A percentile compares a stretch with the other conserved stretches of the same genome.
Conservation (phyloP, 2,329 filamentous ascomycete species). For the Chaetomium sp. region DNA sequence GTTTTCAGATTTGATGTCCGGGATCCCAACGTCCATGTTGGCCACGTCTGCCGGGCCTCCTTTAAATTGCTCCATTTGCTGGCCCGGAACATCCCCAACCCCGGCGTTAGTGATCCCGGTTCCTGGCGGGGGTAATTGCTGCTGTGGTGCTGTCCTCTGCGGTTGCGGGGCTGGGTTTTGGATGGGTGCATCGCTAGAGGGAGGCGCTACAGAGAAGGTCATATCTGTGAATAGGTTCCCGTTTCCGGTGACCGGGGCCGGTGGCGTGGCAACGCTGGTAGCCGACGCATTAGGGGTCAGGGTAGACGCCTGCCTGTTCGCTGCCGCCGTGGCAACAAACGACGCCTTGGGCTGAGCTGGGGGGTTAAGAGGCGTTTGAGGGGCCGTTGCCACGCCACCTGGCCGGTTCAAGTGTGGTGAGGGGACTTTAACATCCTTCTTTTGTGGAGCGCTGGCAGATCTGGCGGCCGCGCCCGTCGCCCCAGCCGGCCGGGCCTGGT, state of each 20-base stretch:
- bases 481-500: slow-evolving; percentile 27
- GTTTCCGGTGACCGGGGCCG: slow-evolving; percentile 34
- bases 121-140: slow-evolving; percentile 26
- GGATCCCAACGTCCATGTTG: slow-evolving; percentile 23
- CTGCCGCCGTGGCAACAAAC: slow-evolving; percentile 1
- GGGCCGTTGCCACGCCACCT: slow-evolving; percentile 15
- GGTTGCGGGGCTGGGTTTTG: slow-evolving; percentile 30
- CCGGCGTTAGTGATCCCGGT: slow-evolving; percentile 26
- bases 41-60: slow-evolving; percentile 17
- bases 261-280: neutral
- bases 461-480: slow-evolving; percentile 29
- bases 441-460: slow-evolving; percentile 32
- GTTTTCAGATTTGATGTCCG: slow-evolving; percentile 5
- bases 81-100: neutral
- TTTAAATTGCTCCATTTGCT: slow-evolving; percentile 7
- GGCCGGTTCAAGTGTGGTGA: slow-evolving; percentile 25
- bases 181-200: slow-evolving; percentile 38
- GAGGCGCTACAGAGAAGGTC: slow-evolving; percentile 56
- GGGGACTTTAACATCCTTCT: slow-evolving; percentile 32
- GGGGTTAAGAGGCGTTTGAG: slow-evolving; percentile 15
- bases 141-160: slow-evolving; percentile 28
- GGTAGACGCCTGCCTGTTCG: slow-evolving; percentile 5
- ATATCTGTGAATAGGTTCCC: slow-evolving; percentile 59
- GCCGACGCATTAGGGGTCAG: neutral
- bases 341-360: slow-evolving; percentile 18